Base-by-base conservation (phyloP, 2,329 filamentous ascomycete genomes). In the Exophiala viscosa region DNA sequence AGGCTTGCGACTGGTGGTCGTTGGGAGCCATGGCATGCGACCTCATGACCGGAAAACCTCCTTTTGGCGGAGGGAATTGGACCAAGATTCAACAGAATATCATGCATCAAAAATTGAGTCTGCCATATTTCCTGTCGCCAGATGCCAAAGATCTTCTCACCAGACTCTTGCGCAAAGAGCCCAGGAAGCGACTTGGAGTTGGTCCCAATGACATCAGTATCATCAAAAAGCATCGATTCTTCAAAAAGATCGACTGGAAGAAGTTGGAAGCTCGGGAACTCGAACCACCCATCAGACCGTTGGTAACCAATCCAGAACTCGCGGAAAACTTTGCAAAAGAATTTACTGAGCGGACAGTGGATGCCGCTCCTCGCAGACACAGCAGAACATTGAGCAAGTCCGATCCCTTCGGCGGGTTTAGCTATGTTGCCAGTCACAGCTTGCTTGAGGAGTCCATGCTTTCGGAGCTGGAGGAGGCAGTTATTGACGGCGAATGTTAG, bases 1-100 rank as follows among this genome's bases (percentile, higher is more conserved):
- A 91, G 70, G 86, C 90, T 1, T 95, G 96, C 14, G 93, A 99
- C 73, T 99, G 92, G 92, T 99, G 93, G 93, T 96, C 91, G 5
- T 85, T 99, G 42, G 93, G 95, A 33, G 91, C 92, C 2, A 80
- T 99, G 41, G 90, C 89, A 32, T 95, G 86, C 69, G 93, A 99
- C 68, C 77, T 99, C 33, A 85, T 99, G 69, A 97, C 92, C 8
- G 93, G 95, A 48, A 85, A 85, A 49, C 90, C 92, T 7, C 93
- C 95, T 0, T 99, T 97, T 74, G 84, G 84, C 20, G 93, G 89
- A 39, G 85, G 86, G 69, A 97, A 96, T 73, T 85, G 95, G 68
- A 85, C 89, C 66, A 97, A 96, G 76, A 91, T 96, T 59, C 90
- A 96, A 70, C 87, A 96, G 64, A 95, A 93, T 69, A 99, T 99